phyloP scores from a whole-genome alignment of 441 rosid genomes.

The Melastoma candidum region DNA sequence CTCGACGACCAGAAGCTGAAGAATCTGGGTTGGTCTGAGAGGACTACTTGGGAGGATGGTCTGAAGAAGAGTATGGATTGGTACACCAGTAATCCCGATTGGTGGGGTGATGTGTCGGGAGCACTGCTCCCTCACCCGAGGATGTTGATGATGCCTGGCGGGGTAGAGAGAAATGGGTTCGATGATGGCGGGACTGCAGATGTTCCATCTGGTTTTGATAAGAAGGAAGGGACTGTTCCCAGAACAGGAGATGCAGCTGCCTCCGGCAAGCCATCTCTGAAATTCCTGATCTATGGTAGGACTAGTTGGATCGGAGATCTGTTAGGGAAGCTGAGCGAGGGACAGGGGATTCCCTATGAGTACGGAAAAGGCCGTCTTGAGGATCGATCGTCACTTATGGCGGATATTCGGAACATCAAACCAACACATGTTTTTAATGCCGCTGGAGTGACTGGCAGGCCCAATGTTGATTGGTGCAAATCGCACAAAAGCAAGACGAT shows the following conservation, averaged over 20 bases:
- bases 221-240: too few relatives aligned
- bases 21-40: constrained; percentile 50
- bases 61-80: constrained; percentile 45
- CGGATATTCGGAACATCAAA: constrained; percentile 25
- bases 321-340: constrained; percentile 33
- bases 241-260: too few relatives aligned
- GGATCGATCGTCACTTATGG: constrained; percentile 22
- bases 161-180: too few relatives aligned
- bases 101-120: constrained; percentile 63
- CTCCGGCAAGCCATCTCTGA: too few relatives aligned
- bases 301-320: constrained; percentile 48
- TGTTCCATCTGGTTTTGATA: too few relatives aligned
- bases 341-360: constrained; percentile 28
- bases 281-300: too few relatives aligned
- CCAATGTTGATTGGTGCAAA: constrained; percentile 56
- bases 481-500: constrained; percentile 41
- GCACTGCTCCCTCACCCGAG: constrained; percentile 47
- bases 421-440: constrained; percentile 52
- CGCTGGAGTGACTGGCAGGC: constrained; percentile 53
- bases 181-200: too few relatives aligned
- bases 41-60: constrained; percentile 48
- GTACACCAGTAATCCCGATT: constrained; percentile 40
- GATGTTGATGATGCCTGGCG: neutral
- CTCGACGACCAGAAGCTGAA: constrained; percentile 15
- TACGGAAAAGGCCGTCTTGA: constrained; percentile 46